These are phyloP conservation scores for Physcomitrellopsis africana DNA, from an alignment of 225 moss, liverwort and hornwort species.

Conservation along the genomic window DNA sequence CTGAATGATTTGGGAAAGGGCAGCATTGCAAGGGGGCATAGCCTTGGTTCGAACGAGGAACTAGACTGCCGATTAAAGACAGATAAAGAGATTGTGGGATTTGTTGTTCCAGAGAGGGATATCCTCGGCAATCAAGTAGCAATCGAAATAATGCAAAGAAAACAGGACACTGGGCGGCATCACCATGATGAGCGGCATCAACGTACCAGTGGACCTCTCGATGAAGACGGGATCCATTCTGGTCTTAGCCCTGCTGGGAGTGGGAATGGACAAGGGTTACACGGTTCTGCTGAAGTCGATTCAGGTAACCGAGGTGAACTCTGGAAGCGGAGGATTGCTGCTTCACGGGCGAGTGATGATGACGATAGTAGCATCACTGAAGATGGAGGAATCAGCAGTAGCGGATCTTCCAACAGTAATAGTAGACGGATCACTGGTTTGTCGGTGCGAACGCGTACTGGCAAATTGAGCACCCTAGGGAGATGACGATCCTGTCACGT, in stretches of 20 bases:
- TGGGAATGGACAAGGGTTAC: not conserved
- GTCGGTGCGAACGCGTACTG: conserved; percentile 31
- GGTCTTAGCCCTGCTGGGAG: not conserved
- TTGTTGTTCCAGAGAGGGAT: conserved; percentile 26
- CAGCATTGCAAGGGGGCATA: too few relatives aligned
- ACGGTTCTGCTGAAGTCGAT: not conserved
- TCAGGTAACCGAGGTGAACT: not conserved
- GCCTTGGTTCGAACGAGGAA: too few relatives aligned
- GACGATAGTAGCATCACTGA: not conserved
- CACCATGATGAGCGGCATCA: not conserved
- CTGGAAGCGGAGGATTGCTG: conserved; percentile 23
- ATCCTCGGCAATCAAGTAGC: conserved; percentile 12
- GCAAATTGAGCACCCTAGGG: not conserved
- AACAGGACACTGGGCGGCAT: not conserved
- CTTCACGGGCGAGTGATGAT: not conserved
- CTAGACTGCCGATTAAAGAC: too few relatives aligned
- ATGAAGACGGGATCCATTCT: not conserved
- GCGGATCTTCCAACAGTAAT: not conserved
- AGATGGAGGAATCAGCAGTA: not conserved
- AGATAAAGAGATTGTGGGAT: not conserved
- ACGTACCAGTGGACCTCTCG: not conserved
- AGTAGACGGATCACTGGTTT: conserved; percentile 22
- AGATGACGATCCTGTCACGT: conserved; percentile 16
- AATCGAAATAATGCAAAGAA: conserved; percentile 19
- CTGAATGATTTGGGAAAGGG: not conserved